phyloP scores from a whole-genome alignment of 2,329 filamentous ascomycete genomes.

The Verticillium zaregamsianum region DNA sequence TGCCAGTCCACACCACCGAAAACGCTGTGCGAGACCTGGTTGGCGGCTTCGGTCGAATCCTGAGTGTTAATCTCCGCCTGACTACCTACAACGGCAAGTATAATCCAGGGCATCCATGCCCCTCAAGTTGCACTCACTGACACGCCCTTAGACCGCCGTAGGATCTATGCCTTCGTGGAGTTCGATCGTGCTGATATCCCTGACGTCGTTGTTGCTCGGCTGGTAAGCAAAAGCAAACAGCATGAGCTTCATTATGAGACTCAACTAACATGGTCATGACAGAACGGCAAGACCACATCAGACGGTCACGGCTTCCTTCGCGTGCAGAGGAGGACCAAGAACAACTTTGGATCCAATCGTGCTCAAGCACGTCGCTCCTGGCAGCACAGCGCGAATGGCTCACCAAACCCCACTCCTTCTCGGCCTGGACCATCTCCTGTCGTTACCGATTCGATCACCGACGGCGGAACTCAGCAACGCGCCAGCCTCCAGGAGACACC shows the following conservation, averaged over 20 bases:
- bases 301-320: neutral
- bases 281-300: neutral
- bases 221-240: slow-evolving; percentile 26
- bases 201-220: slow-evolving; percentile 27
- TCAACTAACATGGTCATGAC: neutral
- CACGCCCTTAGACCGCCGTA: neutral
- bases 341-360: neutral
- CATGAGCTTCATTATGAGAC: too few species aligned
- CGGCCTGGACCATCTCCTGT: neutral
- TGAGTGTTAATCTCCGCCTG: slow-evolving; percentile 22
- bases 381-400: too few species aligned
- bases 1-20: slow-evolving; percentile 33
- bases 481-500: neutral
- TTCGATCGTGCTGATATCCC: slow-evolving; percentile 31
- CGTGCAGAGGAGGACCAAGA: neutral
- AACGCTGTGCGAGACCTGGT: slow-evolving; percentile 31
- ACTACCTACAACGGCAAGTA: neutral
- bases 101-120: neutral
- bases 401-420: too few species aligned
- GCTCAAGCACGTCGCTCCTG: neutral
- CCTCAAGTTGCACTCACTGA: neutral
- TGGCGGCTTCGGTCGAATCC: slow-evolving; percentile 31
- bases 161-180: slow-evolving; percentile 33
- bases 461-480: neutral
- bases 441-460: neutral